Evolutionary conservation across 176 grass and related monocot species (phyloP).

Genomic region (Chloris gayana): DNA sequence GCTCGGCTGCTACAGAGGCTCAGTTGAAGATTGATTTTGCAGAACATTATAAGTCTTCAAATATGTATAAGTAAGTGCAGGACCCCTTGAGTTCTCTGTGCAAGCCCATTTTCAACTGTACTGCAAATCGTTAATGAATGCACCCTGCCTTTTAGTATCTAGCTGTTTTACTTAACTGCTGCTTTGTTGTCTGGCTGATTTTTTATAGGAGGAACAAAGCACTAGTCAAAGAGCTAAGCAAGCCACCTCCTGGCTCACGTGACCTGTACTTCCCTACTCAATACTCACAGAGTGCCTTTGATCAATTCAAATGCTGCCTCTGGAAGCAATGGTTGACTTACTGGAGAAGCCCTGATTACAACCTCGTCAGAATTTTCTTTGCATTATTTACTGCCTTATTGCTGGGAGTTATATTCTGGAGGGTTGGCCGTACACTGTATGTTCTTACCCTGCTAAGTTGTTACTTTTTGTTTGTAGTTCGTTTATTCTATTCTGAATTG

Average conservation of each 20-base stretch:
- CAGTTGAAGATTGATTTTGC: slow-evolving; percentile 68
- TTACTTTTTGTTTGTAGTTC: background rate
- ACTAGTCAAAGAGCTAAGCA: slow-evolving; percentile 68
- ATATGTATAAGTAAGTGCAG: slow-evolving; percentile 62
- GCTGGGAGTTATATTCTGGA: slow-evolving; percentile 81
- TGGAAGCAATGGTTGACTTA: slow-evolving; percentile 90
- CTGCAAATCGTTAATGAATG: slow-evolving; percentile 2
- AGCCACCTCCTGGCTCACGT: slow-evolving; percentile 59
- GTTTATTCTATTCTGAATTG: slow-evolving; percentile 18
- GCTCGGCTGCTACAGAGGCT: slow-evolving; percentile 57
- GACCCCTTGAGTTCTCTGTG: background rate
- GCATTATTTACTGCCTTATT: slow-evolving; percentile 58
- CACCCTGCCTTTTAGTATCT: slow-evolving; percentile 15
- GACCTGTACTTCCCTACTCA: slow-evolving; percentile 70
- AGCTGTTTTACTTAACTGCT: slow-evolving; percentile 30
- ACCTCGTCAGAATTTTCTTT: slow-evolving; percentile 67
- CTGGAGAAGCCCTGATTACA: slow-evolving; percentile 87
- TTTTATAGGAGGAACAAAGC: slow-evolving; percentile 63
- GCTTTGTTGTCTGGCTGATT: slow-evolving; percentile 33
- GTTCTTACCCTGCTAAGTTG: slow-evolving; percentile 28
- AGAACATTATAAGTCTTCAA: slow-evolving; percentile 63
- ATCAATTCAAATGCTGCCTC: slow-evolving; percentile 69
- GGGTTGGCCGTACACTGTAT: slow-evolving; percentile 70
- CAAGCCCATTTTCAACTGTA: slow-evolving; percentile 30
- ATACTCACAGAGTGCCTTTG: slow-evolving; percentile 48